Base-by-base conservation (phyloP, 2,329 filamentous ascomycete genomes). In the Pseudonectria foliicola region DNA sequence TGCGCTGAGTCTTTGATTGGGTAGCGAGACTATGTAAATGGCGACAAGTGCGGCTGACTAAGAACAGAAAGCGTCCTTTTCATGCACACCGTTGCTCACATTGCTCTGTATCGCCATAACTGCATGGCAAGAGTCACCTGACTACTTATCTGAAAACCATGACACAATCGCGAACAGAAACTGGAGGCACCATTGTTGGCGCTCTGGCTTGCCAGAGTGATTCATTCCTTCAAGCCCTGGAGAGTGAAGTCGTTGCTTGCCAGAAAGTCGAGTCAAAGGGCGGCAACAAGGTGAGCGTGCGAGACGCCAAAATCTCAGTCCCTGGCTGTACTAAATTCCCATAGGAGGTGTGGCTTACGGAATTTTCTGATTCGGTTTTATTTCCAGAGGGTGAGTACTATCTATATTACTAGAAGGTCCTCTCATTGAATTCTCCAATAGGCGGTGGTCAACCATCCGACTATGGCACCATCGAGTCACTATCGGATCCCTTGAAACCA, bases 391-490 rank as follows among this genome's bases (percentile, higher is more conserved):
- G 55, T 48, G 21, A 4, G 18, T 3, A 3, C 8, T 3, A 7
- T 6, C 5, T 3, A 8, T 10, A 11, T 6, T 7, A 13, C n/a
- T 27, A 4, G 13, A 10, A 4, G 25, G 15, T 11, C 2, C 12
- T 29, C 38, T 39, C 7, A 36, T 10, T 23, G 2, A 2, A 21
- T 1, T 13, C 12, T 7, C 13, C 18, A 5, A 21, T n/a, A 57
- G 55, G 55, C 7, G 55, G 55, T 7, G 55, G 55, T 2, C 55
- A 57, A 6, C 55, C 55, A n/a, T 53, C 49, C 0, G 55, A 57
- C 30, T 37, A 54, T 12, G 55, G 54, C 11, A 49, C 49, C 6
- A 36, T 57, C 10, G 33, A 35, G 0, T 38, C 26, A 3, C 30
- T 52, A 15, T 38, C 39, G 3, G 33, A 33, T 0, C 4, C 43